Evolutionary conservation across 2,329 filamentous ascomycete genomes (phyloP).

Genomic region (Cytospora leucostoma): DNA sequence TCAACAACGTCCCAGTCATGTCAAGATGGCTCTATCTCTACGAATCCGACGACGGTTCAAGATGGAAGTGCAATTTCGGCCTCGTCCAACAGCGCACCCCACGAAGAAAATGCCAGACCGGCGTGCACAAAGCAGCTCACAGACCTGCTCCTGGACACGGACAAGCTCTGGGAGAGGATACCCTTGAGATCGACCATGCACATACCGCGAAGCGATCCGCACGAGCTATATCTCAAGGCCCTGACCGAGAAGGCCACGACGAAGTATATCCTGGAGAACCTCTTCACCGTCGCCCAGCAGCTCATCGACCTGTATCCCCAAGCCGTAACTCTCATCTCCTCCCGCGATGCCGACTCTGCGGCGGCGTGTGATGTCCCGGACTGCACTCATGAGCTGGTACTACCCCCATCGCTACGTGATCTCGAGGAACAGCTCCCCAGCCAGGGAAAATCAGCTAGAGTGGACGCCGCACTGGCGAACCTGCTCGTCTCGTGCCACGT

Average conservation of each 20-base stretch:
- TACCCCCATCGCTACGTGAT: constrained; percentile 28
- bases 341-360: constrained; percentile 19
- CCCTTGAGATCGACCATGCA: constrained; percentile 31
- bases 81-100: constrained; percentile 10
- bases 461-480: constrained; percentile 42
- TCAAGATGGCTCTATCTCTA: background rate
- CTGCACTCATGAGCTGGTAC: constrained; percentile 38
- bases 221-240: constrained; percentile 32
- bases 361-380: constrained; percentile 35
- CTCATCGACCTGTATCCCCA: constrained; percentile 41
- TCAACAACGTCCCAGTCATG: background rate
- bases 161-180: constrained; percentile 33
- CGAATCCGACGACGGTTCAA: background rate
- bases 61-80: background rate
- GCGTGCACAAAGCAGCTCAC: constrained; percentile 31
- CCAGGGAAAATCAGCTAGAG: constrained; percentile 4
- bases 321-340: constrained; percentile 31
- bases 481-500: constrained; percentile 43
- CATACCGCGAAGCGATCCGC: constrained; percentile 31
- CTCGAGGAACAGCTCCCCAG: constrained; percentile 25
- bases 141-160: constrained; percentile 32
- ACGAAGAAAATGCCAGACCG: constrained; percentile 17
- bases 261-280: constrained; percentile 37
- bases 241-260: constrained; percentile 33
- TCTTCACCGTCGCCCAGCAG: constrained; percentile 40